Base-by-base conservation (phyloP, 345 rosid species). In the Erucastrum elatum region DNA sequence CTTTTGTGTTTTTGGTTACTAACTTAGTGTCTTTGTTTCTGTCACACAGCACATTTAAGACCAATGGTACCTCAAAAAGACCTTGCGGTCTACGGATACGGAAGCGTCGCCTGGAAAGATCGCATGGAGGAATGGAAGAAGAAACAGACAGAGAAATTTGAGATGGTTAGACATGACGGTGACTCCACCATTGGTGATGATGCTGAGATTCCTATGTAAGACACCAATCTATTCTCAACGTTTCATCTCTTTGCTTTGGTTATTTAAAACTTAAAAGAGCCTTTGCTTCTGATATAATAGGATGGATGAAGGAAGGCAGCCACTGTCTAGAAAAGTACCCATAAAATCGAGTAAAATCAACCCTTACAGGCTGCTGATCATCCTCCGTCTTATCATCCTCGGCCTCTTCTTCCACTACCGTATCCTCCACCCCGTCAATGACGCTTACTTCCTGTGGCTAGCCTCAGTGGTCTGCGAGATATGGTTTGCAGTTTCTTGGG, bases 261-360 rank as follows among this genome's bases (percentile, higher is more conserved):
- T 44, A 49, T 15, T 71, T 16, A 80, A 1, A 4, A 33, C 35
- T 33, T 33, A 44, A 41, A 12, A 44, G 15, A 70, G 60, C 4
- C 17, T 6, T 4, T 61, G 46, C 0, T 26, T 21, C 4, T 78
- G 29, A 4, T 15, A 65, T 16, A 37, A 3, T 33, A 94, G 97
- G 93, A 91, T 94, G 98, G 98, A 94, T 77, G 96, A 94, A 81
- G 97, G 96, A 46, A 90, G 98, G 72, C 98, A 94, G 82, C 98
- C 97, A 25, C 85, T 94, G 27, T 90, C 98, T 30, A 88, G 98
- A 84, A 94, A 94, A 79, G 41, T 91, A 78, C 90, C 97, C 0
- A 84, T 94, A 68, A 76, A 91, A 53, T 90, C 98, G 0, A 90
- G 96, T 91, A 90, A 79, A 82, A 94, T 94, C 33, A 94, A 84